Conservation (phyloP, 2,329 filamentous ascomycete genomes). For the Pseudocercospora fuligena region DNA sequence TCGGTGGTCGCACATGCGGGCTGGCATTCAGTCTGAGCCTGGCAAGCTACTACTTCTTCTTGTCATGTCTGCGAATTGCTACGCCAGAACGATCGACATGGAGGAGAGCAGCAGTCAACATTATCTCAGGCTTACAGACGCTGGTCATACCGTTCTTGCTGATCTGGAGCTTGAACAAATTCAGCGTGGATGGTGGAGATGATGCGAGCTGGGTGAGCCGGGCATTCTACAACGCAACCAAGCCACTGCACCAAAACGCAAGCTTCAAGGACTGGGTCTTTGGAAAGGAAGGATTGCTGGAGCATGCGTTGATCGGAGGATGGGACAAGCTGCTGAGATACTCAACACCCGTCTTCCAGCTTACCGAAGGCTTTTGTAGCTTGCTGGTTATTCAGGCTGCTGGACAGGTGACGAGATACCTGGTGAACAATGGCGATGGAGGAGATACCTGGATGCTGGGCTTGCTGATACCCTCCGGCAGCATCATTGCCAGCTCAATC, state of each 20-base stretch:
- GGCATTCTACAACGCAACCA: slow-evolving; percentile 47
- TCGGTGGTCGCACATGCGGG: slow-evolving; percentile 91
- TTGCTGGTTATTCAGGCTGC: slow-evolving; percentile 92
- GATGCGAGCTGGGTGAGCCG: slow-evolving; percentile 76
- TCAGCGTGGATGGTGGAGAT: slow-evolving; percentile 84
- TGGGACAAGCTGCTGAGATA: slow-evolving; percentile 91
- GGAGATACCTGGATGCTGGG: slow-evolving; percentile 98
- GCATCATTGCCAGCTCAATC: slow-evolving; percentile 87
- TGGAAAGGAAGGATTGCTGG: slow-evolving; percentile 80
- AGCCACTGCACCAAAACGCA: slow-evolving; percentile 53
- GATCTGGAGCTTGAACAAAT: slow-evolving; percentile 95
- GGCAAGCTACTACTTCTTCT: slow-evolving; percentile 87
- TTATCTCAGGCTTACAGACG: slow-evolving; percentile 81
- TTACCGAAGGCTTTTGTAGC: slow-evolving; percentile 95
- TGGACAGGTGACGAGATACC: slow-evolving; percentile 91
- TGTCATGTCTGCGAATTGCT: slow-evolving; percentile 77
- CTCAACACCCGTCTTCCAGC: slow-evolving; percentile 91
- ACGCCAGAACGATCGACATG: slow-evolving; percentile 80
- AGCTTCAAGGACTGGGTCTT: slow-evolving; percentile 84
- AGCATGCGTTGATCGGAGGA: slow-evolving; percentile 77
- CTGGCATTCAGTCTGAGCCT: slow-evolving; percentile 90
- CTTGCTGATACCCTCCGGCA: slow-evolving; percentile 83
- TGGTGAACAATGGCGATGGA: slow-evolving; percentile 84
- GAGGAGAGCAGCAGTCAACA: slow-evolving; percentile 70
- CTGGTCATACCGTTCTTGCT: slow-evolving; percentile 81